Conservation (phyloP, 345 rosid genomes). For the Rhizophora apiculata region DNA sequence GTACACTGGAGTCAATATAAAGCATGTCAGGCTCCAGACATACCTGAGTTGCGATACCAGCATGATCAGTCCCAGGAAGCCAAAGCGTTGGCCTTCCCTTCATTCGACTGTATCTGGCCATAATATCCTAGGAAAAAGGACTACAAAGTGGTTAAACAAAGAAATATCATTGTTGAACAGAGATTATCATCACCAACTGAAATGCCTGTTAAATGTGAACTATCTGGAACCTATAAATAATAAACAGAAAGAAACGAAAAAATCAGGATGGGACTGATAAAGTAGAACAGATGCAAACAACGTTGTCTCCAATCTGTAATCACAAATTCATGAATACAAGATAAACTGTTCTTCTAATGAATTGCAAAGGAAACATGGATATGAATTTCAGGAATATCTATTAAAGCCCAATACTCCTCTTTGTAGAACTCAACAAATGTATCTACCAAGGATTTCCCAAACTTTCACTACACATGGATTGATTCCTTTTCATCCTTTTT, state of each 20-base stretch:
- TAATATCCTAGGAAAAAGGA: conserved; percentile 58
- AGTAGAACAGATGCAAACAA: too few relatives aligned
- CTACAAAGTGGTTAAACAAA: conserved; percentile 14
- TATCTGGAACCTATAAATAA: not conserved
- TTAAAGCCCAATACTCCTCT: too few relatives aligned
- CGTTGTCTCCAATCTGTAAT: too few relatives aligned
- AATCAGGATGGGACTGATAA: too few relatives aligned
- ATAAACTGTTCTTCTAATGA: too few relatives aligned
- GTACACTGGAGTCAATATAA: conserved; percentile 6
- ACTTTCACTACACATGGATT: too few relatives aligned
- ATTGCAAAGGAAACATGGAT: too few relatives aligned
- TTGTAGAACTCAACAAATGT: too few relatives aligned
- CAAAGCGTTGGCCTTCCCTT: conserved; percentile 94
- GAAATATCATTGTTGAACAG: conserved; percentile 10
- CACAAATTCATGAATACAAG: too few relatives aligned
- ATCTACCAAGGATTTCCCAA: too few relatives aligned
- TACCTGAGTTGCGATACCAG: conserved; percentile 98
- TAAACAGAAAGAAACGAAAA: not conserved
- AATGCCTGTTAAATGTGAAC: not conserved
- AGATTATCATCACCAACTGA: not conserved
- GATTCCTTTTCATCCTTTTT: too few relatives aligned
- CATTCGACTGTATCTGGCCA: conserved; percentile 91
- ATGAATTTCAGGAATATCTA: too few relatives aligned
- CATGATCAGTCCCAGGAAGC: conserved; percentile 99
- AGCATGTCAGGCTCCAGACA: conserved; percentile 21